phyloP scores from a whole-genome alignment of 2,329 filamentous ascomycete genomes.

The Diaporthe nobilis region DNA sequence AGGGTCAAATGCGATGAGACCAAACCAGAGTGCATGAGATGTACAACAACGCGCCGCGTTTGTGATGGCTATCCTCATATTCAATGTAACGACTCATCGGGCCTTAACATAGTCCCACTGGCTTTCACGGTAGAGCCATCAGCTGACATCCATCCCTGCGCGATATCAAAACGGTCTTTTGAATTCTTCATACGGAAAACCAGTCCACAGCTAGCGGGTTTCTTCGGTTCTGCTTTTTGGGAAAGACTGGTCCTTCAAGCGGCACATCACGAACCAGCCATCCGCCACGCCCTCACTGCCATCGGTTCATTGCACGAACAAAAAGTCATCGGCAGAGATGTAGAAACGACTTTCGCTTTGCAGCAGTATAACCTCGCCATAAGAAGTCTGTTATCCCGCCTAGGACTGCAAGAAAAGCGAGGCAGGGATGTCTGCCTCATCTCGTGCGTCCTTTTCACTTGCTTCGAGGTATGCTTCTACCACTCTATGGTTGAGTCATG shows the following conservation, averaged over 20 bases:
- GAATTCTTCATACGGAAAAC: conserved; percentile 1
- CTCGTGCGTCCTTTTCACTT: conserved; percentile 12
- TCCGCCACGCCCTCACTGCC: conserved; percentile 7
- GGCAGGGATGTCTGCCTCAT: conserved; percentile 1
- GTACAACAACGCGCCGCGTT: conserved; percentile 9
- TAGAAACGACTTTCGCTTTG: neutral
- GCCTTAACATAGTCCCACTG: neutral
- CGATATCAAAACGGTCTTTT: neutral
- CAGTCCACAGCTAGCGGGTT: neutral
- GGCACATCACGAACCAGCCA: neutral
- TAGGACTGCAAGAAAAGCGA: neutral
- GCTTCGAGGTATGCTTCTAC: neutral
- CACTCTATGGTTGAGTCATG: neutral
- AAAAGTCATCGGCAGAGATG: neutral
- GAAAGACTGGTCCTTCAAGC: conserved; percentile 10
- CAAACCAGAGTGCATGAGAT: conserved; percentile 1
- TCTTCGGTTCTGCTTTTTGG: neutral
- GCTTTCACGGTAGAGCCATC: neutral
- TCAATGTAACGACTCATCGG: neutral
- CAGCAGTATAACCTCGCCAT: conserved; percentile 3
- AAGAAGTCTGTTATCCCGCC: neutral
- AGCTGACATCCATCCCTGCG: neutral
- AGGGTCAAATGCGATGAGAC: conserved; percentile 18
- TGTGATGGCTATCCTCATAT: conserved; percentile 12
- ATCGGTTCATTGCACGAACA: conserved; percentile 6